Base-by-base conservation (phyloP, 768 basidiomycete species). In the Trametes cingulata region DNA sequence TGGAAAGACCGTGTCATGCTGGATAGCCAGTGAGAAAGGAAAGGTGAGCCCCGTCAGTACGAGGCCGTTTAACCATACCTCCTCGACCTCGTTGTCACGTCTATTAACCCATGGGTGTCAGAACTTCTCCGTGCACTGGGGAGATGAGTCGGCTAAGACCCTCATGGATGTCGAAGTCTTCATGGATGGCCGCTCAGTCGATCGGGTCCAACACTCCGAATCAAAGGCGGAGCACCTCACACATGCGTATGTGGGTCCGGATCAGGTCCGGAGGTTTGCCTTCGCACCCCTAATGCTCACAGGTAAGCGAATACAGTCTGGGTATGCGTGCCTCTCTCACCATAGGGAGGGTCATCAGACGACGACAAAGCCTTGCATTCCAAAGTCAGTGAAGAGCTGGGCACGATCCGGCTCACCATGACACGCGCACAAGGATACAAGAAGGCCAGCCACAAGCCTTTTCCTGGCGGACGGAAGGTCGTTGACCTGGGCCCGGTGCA, bases 371-470 rank as follows among this genome's bases (percentile, higher is more conserved):
- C n/a, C n/a, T n/a, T n/a, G n/a, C n/a, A n/a, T n/a, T n/a, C n/a
- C n/a, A n/a, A n/a, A n/a, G n/a, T n/a, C n/a, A n/a, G n/a, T n/a
- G 42, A 29, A 8, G 41, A 43, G 2, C 36, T 60, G 6, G 58
- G 63, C 27, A 48, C 48, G 25, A 55, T 65, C 56, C 46, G 43
- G 25, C 36, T 65, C 8, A 24, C 35, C 12, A 47, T 65, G 25
- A 36, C 25, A 8, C 59, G 54, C 10, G 52, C 56, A n/a, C n/a
- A 51, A 20, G 3, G 17, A 6, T 47, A 15, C 25, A 15, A 9
- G 9, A 37, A 37, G 36, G 15, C 27, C 14, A 17, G n/a, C 15
- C n/a, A 33, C n/a, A 13, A 33, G 17, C 5, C 29, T 19, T 6
- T 13, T 2, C 33, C 6, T 9, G 17, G 47, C 6, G 33, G 3